Evolutionary conservation across 108 stramenopile genomes (phyloP), one percentile per base, ranked within the genome.

Genomic region (Pseudonitzschia delicatissima): DNA sequence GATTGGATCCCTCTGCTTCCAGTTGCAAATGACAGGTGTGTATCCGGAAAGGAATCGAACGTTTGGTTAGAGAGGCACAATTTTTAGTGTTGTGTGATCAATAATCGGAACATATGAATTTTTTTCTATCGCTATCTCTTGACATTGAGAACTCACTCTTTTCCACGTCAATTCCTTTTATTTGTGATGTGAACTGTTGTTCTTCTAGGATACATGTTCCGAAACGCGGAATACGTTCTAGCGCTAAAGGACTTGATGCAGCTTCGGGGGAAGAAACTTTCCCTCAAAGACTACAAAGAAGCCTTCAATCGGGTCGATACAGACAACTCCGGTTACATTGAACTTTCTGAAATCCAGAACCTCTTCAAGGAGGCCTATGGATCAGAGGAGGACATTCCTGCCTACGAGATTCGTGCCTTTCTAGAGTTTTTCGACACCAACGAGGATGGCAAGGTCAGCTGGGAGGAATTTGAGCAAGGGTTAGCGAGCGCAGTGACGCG

Each of bases 201-300:
- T 11, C 37, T 11, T 26, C 4, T 9, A 57, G 55, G 80, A 20
- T 92, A 90, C 69, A 83, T 96, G 90, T 93, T 93, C 50, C 88
- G 94, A 9, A 96, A 96, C 66, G 94, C 89, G 1, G 94, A 96
- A 66, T 96, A 96, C 66, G 94, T 93, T 25, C 36, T 96, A 61
- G 94, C 94, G 0, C 57, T 96, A 26, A 88, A 87, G 66, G 76
- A 85, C 4, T 17, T 95, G 27, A 87, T 95, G 84, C 62, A 79
- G 20, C 78, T 95, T 13, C 42, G 60, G n/a, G 81, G 81, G 9
- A 76, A 80, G 25, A 31, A 55, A 27, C 32, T 61, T 5, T 77
- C 79, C 0, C n/a, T 92, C 29, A 51, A 87, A 34, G 89, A 95
- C 49, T 95, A 92, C 65, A 71, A 74, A 34, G 80, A 70, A n/a